Evolutionary conservation across 192 early-diverging fungal genomes (phyloP), one percentile per base, ranked within the genome.

Genomic region (Gonapodya sp.): DNA sequence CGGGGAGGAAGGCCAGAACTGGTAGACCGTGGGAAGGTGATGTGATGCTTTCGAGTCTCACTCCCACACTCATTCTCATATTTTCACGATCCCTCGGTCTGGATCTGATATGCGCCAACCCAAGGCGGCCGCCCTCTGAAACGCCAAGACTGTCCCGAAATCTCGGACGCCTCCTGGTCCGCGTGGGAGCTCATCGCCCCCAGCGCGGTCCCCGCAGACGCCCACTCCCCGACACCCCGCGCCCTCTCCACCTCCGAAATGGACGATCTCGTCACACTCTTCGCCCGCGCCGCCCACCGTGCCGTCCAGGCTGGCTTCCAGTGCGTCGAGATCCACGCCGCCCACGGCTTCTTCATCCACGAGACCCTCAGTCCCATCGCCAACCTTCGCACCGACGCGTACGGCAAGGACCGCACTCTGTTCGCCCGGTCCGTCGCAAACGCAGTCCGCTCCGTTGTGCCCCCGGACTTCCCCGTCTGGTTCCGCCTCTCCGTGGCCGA

Each of bases 271-370:
- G 85, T 91, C 14, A 77, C 88, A 8, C 86, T 87, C 33, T 98
- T 92, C 85, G 91, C 80, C 2, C 81, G 87, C 30, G 91, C 93
- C 35, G 92, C 95, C 0, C 82, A 80, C 35, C 90, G 94, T 35
- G 93, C 96, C 0, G 83, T 88, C 35, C 86, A 89, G 79, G 96
- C 95, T 1, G 95, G 94, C 0, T 94, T 96, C 83, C 94, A 96
- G 79, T 92, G 92, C n/a, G 84, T 97, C 34, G 97, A 98, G 85
- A 86, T 98, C 31, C 96, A 97, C 79, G 90, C 86, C 75, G 95
- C 97, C 0, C 95, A 98, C 84, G 97, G 97, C 2, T 98, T 96
- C 83, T 85, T 98, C 46, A 82, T 95, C 78, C 86, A 92, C 85
- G 86, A 91, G 83, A 97, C 97, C 82, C 81, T 96, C 18, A 93